These are phyloP conservation scores for Suhomyces prunicola DNA, from an alignment of 805 yeast genomes.

Conservation along the genomic window DNA sequence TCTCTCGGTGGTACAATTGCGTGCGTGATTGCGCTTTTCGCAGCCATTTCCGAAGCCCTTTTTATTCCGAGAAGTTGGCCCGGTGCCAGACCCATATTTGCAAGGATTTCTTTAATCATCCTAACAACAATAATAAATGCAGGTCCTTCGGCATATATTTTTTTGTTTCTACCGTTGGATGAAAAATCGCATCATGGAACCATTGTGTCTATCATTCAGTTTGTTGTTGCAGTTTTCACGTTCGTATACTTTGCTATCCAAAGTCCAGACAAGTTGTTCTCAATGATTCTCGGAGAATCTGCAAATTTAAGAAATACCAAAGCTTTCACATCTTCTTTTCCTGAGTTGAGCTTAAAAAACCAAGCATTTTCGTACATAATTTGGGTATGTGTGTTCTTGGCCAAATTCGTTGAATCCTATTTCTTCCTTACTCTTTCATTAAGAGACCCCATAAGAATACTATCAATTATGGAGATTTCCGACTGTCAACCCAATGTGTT, in stretches of 20 bases:
- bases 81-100: slow-evolving; percentile 15
- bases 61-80: slow-evolving; percentile 27
- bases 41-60: slow-evolving; percentile 20
- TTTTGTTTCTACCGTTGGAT: slow-evolving; percentile 23
- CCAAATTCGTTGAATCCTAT: slow-evolving; percentile 36
- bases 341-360: slow-evolving; percentile 20
- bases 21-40: slow-evolving; percentile 24
- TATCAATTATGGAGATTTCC: slow-evolving; percentile 24
- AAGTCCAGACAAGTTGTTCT: slow-evolving; percentile 24
- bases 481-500: slow-evolving; percentile 26
- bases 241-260: slow-evolving; percentile 27
- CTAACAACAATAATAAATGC: slow-evolving; percentile 18
- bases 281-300: slow-evolving; percentile 2
- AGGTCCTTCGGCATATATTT: slow-evolving; percentile 29
- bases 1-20: slow-evolving; percentile 47
- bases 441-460: slow-evolving; percentile 31
- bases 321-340: slow-evolving; percentile 23
- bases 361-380: slow-evolving; percentile 22
- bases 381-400: slow-evolving; percentile 31
- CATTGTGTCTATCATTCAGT: slow-evolving; percentile 23
- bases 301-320: slow-evolving; percentile 8
- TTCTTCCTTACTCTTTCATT: slow-evolving; percentile 34
- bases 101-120: slow-evolving; percentile 13
- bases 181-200: slow-evolving; percentile 21
- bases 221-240: slow-evolving; percentile 26